A percentile compares a stretch with the other conserved stretches of the same genome.
These are phyloP conservation scores for Flaveria bidentis DNA, from an alignment of 129 eudicot species.

Conservation along the genomic window DNA sequence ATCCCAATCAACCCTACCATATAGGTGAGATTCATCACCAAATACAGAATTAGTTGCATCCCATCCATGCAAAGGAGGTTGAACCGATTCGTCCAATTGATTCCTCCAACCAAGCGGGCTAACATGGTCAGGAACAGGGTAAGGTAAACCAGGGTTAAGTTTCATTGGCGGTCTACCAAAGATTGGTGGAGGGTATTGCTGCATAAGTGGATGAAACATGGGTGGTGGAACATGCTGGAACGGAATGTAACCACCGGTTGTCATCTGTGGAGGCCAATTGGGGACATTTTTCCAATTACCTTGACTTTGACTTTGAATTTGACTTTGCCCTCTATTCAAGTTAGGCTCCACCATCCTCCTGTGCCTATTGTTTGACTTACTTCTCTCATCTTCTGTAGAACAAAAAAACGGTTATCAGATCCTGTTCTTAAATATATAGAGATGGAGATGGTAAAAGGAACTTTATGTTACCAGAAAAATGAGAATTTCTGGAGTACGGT, in stretches of 20 bases:
- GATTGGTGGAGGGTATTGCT: conserved; percentile 73
- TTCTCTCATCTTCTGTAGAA: conserved; percentile 67
- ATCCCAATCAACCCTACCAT: conserved; percentile 75
- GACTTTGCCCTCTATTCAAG: conserved; percentile 48
- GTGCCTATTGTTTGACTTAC: conserved; percentile 59
- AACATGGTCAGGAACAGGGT: conserved; percentile 72
- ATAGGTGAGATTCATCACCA: conserved; percentile 64
- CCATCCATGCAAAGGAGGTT: conserved; percentile 80
- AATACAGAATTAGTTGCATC: conserved; percentile 62
- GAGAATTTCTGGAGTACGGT: conserved; percentile 49
- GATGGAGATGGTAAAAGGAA: conserved; percentile 51
- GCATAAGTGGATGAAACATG: conserved; percentile 79
- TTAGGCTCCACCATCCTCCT: conserved; percentile 68
- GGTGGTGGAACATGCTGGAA: conserved; percentile 90
- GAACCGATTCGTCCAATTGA: conserved; percentile 59
- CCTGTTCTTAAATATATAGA: conserved; percentile 42
- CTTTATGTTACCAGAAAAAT: conserved; percentile 58
- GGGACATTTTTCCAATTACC: conserved; percentile 81
- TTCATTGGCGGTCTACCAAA: conserved; percentile 91
- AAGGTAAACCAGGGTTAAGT: conserved; percentile 68
- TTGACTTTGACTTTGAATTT: conserved; percentile 54
- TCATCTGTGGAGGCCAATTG: conserved; percentile 82
- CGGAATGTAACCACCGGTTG: conserved; percentile 82
- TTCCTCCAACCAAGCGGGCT: conserved; percentile 71
- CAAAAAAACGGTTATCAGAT: conserved; percentile 57